A percentile compares a stretch with the other conserved stretches of the same genome.
Evolutionary conservation across 1,139 yeast species (phyloP).

Genomic region (Hemisphaericaspora xylanilytica): DNA sequence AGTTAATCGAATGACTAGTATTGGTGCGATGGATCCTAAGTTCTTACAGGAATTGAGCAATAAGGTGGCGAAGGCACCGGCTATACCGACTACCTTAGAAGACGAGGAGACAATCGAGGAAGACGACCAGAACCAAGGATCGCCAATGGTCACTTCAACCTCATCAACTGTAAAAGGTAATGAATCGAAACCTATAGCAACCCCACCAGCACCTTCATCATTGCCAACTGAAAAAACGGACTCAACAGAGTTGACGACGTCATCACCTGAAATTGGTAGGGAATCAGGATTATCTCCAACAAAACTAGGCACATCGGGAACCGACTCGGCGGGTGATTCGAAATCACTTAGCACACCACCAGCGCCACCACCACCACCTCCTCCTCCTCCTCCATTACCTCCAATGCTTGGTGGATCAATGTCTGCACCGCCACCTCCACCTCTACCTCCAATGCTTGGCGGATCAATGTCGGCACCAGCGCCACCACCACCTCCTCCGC

Average conservation of each 20-base stretch:
- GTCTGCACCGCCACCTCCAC: constrained; percentile 5
- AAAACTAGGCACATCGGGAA: constrained; percentile 13
- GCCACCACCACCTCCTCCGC: constrained; percentile 28
- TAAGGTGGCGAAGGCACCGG: constrained; percentile 40
- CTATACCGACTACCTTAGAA: not conserved
- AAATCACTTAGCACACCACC: constrained; percentile 30
- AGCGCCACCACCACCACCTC: constrained; percentile 23
- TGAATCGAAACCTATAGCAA: too few relatives aligned
- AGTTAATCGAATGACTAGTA: constrained; percentile 34
- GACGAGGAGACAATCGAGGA: constrained; percentile 5
- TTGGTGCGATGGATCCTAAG: constrained; percentile 48
- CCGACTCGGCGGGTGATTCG: too few relatives aligned
- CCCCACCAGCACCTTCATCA: too few relatives aligned
- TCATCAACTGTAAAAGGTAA: too few relatives aligned
- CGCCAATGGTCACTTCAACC: not conserved
- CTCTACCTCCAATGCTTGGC: constrained; percentile 10
- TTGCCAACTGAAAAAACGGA: constrained; percentile 12
- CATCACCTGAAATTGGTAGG: constrained; percentile 31
- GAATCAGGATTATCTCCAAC: constrained; percentile 23
- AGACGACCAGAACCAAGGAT: not conserved
- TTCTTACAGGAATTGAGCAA: constrained; percentile 57
- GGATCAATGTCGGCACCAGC: constrained; percentile 22
- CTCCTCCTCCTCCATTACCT: constrained; percentile 26
- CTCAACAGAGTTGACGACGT: not conserved
- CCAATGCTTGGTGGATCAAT: not conserved